Percentiles rank a stretch among this genome's conserved stretches.
Conservation (phyloP, 2,329 filamentous ascomycete genomes). For the Dactylellina drechsleri region DNA sequence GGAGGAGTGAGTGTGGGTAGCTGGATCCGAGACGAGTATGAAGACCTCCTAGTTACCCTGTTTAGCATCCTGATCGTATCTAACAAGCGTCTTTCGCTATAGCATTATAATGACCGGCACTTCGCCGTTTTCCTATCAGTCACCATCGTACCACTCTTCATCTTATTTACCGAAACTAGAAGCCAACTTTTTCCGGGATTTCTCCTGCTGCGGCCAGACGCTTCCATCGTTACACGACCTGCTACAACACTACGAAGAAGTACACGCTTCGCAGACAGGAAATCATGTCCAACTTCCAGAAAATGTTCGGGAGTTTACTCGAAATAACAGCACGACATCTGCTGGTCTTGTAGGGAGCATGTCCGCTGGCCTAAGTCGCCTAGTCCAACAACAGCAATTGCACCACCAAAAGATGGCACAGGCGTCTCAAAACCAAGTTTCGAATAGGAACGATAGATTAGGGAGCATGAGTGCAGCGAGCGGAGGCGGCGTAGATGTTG, state of each 20-base stretch:
- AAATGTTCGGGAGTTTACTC: slow-evolving; percentile 59
- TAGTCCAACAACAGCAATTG: slow-evolving; percentile 62
- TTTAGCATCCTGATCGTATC: background rate
- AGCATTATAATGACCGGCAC: slow-evolving; percentile 96
- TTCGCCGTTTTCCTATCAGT: slow-evolving; percentile 89
- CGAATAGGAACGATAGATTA: slow-evolving; percentile 54
- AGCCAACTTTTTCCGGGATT: slow-evolving; percentile 97
- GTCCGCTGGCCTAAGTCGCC: slow-evolving; percentile 62
- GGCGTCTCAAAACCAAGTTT: slow-evolving; percentile 48
- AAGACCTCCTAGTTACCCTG: slow-evolving; percentile 59
- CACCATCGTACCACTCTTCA: slow-evolving; percentile 95
- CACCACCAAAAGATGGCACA: slow-evolving; percentile 58
- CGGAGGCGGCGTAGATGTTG: slow-evolving; percentile 72
- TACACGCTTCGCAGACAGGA: slow-evolving; percentile 77
- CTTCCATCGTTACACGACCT: slow-evolving; percentile 93
- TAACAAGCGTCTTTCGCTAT: slow-evolving; percentile 56
- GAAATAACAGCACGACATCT: slow-evolving; percentile 64
- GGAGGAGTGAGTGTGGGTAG: slow-evolving; percentile 95
- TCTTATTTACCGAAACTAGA: slow-evolving; percentile 97
- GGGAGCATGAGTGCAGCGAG: slow-evolving; percentile 65
- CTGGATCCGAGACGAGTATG: slow-evolving; percentile 98
- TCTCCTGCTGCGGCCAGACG: slow-evolving; percentile 90
- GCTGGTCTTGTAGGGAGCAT: slow-evolving; percentile 63
- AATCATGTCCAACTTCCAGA: slow-evolving; percentile 52
- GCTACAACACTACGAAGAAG: slow-evolving; percentile 94